A percentile compares a stretch with the other conserved stretches of the same genome.
phyloP scores from a whole-genome alignment of 2,329 filamentous ascomycete species.

The Diplodia seriata region DNA sequence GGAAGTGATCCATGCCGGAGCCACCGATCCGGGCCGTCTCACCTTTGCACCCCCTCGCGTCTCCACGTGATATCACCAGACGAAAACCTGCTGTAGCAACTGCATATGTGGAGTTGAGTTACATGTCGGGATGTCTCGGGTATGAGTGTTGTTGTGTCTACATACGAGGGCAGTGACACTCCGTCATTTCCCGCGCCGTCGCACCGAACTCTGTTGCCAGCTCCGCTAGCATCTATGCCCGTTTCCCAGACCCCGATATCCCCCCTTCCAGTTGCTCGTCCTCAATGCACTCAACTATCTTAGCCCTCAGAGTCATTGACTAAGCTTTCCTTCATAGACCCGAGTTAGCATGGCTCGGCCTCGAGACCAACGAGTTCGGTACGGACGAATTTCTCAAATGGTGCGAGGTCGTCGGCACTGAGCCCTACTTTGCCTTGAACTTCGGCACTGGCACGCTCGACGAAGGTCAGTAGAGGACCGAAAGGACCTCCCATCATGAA shows the following conservation, averaged over 20 bases:
- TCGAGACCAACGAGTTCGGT: conserved; percentile 79
- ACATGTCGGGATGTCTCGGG: conserved; percentile 1
- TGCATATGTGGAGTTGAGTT: conserved; percentile 16
- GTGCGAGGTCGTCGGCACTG: conserved; percentile 74
- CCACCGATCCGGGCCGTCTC: not conserved
- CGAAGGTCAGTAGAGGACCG: conserved; percentile 33
- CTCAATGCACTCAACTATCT: not conserved
- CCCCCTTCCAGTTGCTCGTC: not conserved
- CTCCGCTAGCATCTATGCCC: not conserved
- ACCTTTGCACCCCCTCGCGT: not conserved
- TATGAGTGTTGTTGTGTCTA: not conserved
- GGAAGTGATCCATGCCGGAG: conserved; percentile 14
- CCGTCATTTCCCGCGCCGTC: not conserved
- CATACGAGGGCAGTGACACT: not conserved
- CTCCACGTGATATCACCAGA: conserved; percentile 15
- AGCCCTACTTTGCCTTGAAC: conserved; percentile 82
- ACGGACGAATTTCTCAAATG: conserved; percentile 88
- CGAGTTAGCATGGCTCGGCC: conserved; percentile 80
- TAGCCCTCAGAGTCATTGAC: not conserved
- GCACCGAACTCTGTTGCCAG: too few species aligned
- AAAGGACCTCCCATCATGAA: conserved; percentile 29
- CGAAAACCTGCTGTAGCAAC: conserved; percentile 11
- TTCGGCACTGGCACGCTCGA: conserved; percentile 73
- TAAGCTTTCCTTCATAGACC: conserved; percentile 54
- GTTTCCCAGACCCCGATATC: not conserved